Conservation (phyloP, 2,329 filamentous ascomycete species). For the Leptosphaerulina australis region DNA sequence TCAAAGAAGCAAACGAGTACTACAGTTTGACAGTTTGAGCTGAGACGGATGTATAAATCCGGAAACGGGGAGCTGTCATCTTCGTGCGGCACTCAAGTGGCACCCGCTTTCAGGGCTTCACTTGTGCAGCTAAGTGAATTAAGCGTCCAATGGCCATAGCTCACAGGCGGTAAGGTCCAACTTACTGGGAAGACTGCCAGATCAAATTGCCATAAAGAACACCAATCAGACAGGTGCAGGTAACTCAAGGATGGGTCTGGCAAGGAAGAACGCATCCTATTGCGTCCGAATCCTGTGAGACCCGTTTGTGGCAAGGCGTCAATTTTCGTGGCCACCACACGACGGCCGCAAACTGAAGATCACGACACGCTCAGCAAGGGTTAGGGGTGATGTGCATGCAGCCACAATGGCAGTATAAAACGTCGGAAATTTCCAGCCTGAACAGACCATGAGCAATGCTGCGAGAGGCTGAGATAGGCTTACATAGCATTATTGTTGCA, state of each 20-base stretch:
- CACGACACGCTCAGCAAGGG: constrained; percentile 9
- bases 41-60: constrained; percentile 27
- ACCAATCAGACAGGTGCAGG: constrained; percentile 15
- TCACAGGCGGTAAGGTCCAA: constrained; percentile 15
- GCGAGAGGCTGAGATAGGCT: not conserved
- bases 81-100: constrained; percentile 27
- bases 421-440: constrained; percentile 1
- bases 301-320: constrained; percentile 7
- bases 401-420: not conserved
- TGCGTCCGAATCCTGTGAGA: constrained; percentile 3
- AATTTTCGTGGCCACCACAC: constrained; percentile 10
- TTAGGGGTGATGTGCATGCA: constrained; percentile 11
- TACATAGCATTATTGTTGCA: not conserved
- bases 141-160: constrained; percentile 24
- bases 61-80: constrained; percentile 17
- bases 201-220: constrained; percentile 11
- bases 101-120: constrained; percentile 22
- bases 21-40: not conserved
- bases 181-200: constrained; percentile 17
- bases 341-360: constrained; percentile 13
- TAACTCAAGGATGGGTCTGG: constrained; percentile 7
- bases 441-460: not conserved
- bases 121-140: constrained; percentile 29
- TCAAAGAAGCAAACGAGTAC: not conserved
- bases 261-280: constrained; percentile 11